Percentiles rank a stretch among this genome's conserved stretches.
Evolutionary conservation across 2,329 filamentous ascomycete genomes (phyloP).

Genomic region (Ophiostoma pallidulum): DNA sequence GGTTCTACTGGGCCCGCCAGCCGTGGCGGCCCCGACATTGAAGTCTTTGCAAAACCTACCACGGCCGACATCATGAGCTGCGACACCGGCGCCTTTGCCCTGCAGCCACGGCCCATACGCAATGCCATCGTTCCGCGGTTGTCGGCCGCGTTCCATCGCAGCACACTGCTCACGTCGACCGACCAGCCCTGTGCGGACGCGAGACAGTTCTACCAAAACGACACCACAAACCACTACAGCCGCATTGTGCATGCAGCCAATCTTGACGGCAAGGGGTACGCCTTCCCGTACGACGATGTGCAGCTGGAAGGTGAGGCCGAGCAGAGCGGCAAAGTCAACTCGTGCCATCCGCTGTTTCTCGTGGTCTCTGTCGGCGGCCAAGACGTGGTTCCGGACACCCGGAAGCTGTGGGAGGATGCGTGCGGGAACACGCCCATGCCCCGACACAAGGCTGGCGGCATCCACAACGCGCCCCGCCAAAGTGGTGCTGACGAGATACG

Average conservation of each 20-base stretch:
- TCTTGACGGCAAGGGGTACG: constrained; percentile 47
- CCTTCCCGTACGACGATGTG: constrained; percentile 54
- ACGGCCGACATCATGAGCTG: constrained; percentile 58
- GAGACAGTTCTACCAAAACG: constrained; percentile 28
- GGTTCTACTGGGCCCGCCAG: too few species aligned
- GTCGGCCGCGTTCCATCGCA: constrained; percentile 45
- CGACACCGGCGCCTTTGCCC: constrained; percentile 52
- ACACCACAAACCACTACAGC: constrained; percentile 48
- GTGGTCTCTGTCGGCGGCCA: constrained; percentile 42
- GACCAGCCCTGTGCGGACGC: constrained; percentile 23
- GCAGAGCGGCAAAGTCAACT: constrained; percentile 47
- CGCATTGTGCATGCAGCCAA: constrained; percentile 46
- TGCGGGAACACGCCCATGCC: too few species aligned
- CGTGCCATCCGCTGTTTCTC: constrained; percentile 38
- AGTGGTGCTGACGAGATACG: too few species aligned
- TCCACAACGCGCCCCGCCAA: too few species aligned
- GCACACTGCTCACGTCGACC: constrained; percentile 34
- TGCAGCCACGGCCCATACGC: constrained; percentile 28
- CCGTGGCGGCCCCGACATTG: constrained; percentile 20
- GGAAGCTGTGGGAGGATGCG: constrained; percentile 11
- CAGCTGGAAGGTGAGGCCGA: constrained; percentile 39
- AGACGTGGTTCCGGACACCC: constrained; percentile 21
- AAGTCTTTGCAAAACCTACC: constrained; percentile 45
- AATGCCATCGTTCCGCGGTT: constrained; percentile 38
- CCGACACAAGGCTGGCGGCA: not conserved